These are phyloP conservation scores for Peniophora sp. DNA, from an alignment of 1,284 basidiomycete genomes.

Conservation along the genomic window DNA sequence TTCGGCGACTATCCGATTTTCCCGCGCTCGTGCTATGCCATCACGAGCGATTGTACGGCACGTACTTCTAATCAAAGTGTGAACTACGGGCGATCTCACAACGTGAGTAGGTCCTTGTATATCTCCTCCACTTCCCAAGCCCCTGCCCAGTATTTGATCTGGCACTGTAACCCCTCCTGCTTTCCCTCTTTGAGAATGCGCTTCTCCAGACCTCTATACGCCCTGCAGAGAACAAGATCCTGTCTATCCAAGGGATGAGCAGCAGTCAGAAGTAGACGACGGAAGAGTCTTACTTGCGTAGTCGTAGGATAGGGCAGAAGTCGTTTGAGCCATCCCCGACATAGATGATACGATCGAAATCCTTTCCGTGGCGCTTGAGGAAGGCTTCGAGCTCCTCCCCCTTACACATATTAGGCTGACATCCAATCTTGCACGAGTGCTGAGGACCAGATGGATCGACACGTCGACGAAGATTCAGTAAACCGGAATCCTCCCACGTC, in stretches of 20 bases:
- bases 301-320: slow-evolving; percentile 84
- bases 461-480: slow-evolving; percentile 72
- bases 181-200: slow-evolving; percentile 68
- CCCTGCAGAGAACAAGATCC: slow-evolving; percentile 74
- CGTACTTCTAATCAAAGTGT: too few species aligned
- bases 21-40: too few species aligned
- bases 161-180: slow-evolving; percentile 55
- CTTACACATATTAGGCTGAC: slow-evolving; percentile 98
- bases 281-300: slow-evolving; percentile 51
- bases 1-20: too few species aligned
- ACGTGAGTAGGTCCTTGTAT: slow-evolving; percentile 34
- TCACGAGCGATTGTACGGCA: too few species aligned
- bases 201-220: slow-evolving; percentile 66
- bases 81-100: too few species aligned
- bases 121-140: slow-evolving; percentile 93
- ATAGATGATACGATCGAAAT: slow-evolving; percentile 81
- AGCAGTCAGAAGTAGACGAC: not conserved
- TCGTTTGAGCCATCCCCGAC: slow-evolving; percentile 95
- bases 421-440: slow-evolving; percentile 84
- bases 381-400: slow-evolving; percentile 87
- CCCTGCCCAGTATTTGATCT: slow-evolving; percentile 80
- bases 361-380: slow-evolving; percentile 57
- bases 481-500: slow-evolving; percentile 65
- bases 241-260: slow-evolving; percentile 36
- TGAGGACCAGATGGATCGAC: slow-evolving; percentile 73